Conservation (phyloP, 1,284 basidiomycete species). For the Sanguinoderma infundibulare region DNA sequence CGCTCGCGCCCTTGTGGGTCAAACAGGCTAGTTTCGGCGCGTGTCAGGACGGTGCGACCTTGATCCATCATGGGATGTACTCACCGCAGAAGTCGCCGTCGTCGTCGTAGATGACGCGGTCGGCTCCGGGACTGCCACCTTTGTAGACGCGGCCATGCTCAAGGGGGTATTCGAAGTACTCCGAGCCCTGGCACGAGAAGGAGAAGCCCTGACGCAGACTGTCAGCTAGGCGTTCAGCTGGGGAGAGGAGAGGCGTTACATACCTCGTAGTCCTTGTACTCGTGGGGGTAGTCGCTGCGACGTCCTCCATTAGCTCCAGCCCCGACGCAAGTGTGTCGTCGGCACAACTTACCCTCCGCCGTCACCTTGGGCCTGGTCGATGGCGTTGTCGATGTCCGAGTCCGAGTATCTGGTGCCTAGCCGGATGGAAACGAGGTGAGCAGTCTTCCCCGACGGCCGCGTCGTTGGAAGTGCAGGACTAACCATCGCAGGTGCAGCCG, state of each 20-base stretch:
- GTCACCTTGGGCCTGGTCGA: conserved; percentile 23
- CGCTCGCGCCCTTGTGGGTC: conserved; percentile 42
- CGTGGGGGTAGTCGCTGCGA: conserved; percentile 32
- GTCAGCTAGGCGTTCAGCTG: neutral
- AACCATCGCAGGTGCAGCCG: conserved; percentile 32
- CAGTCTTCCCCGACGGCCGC: conserved; percentile 1
- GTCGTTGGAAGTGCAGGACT: neutral
- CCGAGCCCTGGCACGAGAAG: conserved; percentile 34
- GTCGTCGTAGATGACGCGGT: conserved; percentile 44
- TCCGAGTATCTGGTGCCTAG: conserved; percentile 2
- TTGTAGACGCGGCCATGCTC: conserved; percentile 35
- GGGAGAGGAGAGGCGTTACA: neutral
- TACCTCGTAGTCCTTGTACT: conserved; percentile 34
- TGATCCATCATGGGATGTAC: conserved; percentile 3
- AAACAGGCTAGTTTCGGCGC: conserved; percentile 38
- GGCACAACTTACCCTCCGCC: conserved; percentile 21
- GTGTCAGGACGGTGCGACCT: neutral
- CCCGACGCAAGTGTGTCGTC: neutral
- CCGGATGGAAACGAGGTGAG: neutral
- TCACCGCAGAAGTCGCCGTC: conserved; percentile 40
- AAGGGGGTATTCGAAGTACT: conserved; percentile 42
- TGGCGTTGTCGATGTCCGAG: conserved; percentile 18
- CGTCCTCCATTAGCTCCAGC: neutral
- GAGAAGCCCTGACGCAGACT: conserved; percentile 30
- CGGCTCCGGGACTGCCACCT: conserved; percentile 42